These are phyloP conservation scores for Pelargonium exstipulatum DNA, from an alignment of 441 rosid species.

Conservation along the genomic window DNA sequence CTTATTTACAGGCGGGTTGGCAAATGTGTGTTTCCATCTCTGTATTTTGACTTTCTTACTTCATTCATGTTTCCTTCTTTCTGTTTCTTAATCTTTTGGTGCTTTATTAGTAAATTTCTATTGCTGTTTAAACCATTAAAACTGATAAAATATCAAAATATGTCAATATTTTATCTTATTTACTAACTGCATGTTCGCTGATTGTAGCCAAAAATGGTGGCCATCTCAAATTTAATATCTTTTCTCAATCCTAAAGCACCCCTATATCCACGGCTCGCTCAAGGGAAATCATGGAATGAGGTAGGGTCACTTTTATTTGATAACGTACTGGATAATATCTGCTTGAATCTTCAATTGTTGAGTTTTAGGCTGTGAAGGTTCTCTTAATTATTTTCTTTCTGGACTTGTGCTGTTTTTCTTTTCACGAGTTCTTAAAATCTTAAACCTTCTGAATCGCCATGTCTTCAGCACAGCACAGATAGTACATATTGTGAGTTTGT, in stretches of 20 bases:
- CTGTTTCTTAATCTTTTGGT: not conserved
- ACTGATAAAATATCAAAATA: not conserved
- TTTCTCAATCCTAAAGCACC: conserved; percentile 83
- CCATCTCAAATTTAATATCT: conserved; percentile 50
- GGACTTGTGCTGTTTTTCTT: not conserved
- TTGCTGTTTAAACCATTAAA: not conserved
- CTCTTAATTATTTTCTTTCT: not conserved
- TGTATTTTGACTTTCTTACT: not conserved
- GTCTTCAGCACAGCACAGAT: not conserved
- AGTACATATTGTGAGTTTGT: not conserved
- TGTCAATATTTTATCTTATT: not conserved
- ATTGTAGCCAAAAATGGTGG: conserved; percentile 73
- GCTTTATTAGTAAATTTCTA: not conserved
- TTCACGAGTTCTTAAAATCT: not conserved
- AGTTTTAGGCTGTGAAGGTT: not conserved
- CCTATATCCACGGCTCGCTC: conserved; percentile 82
- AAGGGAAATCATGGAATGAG: conserved; percentile 80
- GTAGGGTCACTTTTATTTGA: conserved; percentile 36
- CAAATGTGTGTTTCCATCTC: conserved; percentile 37
- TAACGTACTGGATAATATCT: not conserved
- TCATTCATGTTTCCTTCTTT: not conserved
- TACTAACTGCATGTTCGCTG: not conserved
- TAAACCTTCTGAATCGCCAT: not conserved
- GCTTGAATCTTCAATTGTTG: not conserved
- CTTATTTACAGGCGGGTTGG: conserved; percentile 57